Evolutionary conservation across 768 basidiomycete species (phyloP), one percentile per base, ranked within the genome.

Genomic region (Suillus hirtellus): DNA sequence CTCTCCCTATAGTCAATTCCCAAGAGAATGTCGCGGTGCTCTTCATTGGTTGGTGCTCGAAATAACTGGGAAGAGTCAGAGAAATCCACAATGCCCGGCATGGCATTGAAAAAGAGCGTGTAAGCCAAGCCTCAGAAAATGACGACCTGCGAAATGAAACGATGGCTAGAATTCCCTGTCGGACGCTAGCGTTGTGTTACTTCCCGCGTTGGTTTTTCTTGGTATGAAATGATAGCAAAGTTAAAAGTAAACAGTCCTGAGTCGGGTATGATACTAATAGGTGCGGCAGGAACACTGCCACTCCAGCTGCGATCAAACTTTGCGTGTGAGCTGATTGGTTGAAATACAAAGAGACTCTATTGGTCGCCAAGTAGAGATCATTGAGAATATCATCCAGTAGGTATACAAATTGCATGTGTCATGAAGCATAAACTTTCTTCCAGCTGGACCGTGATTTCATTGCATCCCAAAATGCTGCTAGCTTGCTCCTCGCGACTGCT

Each of bases 401-500:
- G 14, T 17, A 38, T 38, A 24, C 38, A 38, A 37, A 55, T 21
- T 12, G 35, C 15, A 27, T 17, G 38, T 31, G 14, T 35, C 27
- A 27, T 11, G 24, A 64, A 47, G 24, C 61, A 70, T 86, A 90
- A 62, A 91, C 83, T 67, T 81, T 83, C 75, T 86, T 83, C 86
- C 89, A 93, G 75, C 90, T 92, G n/a, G 77, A 73, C 65, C 92
- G 74, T 68, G 82, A 80, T 68, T 81, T 81, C 72, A 91, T 78
- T 3, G 78, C 80, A 65, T 89, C 86, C 91, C 93, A 95, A 72
- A 92, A 92, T 38, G 78, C 80, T 1, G 77, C 82, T n/a, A 94
- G 61, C 73, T 88, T 92, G 63, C 75, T 81, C 62, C 80, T 79
- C 15, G 78, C 66, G 21, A 69, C 73, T 59, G 76, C 60, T 60